Evolutionary conservation across 1,284 basidiomycete genomes (phyloP), one percentile per base, ranked within the genome.

Genomic region (Athelia psychrophila): DNA sequence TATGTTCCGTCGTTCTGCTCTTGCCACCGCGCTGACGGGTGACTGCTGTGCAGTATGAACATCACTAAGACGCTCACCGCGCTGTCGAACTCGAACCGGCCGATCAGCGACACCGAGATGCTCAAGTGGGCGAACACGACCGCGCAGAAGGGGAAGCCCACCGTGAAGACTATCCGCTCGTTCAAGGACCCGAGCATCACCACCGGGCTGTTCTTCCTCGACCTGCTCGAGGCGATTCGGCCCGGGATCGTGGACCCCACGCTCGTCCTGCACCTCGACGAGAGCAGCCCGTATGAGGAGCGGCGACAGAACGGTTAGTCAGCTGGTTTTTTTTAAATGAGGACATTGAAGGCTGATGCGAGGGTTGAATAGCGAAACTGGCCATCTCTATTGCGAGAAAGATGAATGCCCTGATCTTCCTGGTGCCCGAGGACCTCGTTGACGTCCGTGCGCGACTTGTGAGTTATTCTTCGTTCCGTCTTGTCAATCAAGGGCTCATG

Each of bases 351-450:
- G 24, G 27, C 19, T 35, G 18, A 38, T n/a, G 20, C n/a, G 33
- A 18, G n/a, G n/a, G n/a, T 47, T 49, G 25, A 52, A 19, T 56
- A 93, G 93, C 94, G 38, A 97, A 97, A 81, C 72, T 99, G 56
- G 97, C 95, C 16, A 99, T 99, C 63, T 96, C 93, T 4, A 98
- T 99, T 62, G 95, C 96, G 20, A 82, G 96, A 66, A 99, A 99
- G 83, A 86, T 97, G 84, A 93, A 95, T 51, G 93, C 94, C 3
- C 74, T 98, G 62, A 98, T 99, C 64, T 98, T 98, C 81, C 76
- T 99, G 55, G 97, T 99, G 0, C 95, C 96, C 1, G 97, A 99
- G 70, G 95, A 95, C 71, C 93, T 95, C 61, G 91, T 95, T 33
- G 93, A 95, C 66, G 80, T 95, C 54, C 83, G 93, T 49, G 82